Evolutionary conservation across 2,329 filamentous ascomycete species (phyloP).

Genomic region (Neocatenulostroma microsporum): DNA sequence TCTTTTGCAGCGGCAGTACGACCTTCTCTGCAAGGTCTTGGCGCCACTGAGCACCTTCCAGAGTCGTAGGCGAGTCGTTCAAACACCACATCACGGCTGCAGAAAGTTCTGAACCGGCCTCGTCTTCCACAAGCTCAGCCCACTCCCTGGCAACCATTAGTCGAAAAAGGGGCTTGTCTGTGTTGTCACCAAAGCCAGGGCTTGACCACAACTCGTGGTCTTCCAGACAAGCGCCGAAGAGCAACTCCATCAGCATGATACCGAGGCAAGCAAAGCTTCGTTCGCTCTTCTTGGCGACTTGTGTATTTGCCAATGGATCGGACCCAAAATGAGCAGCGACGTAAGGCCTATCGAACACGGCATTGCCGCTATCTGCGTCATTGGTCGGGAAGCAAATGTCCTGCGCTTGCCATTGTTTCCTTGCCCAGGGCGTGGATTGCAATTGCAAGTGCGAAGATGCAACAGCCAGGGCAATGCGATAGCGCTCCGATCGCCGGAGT

Average conservation of each 20-base stretch:
- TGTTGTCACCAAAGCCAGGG: background rate
- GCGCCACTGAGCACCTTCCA: slow-evolving; percentile 11
- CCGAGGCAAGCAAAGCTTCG: slow-evolving; percentile 13
- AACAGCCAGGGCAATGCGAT: slow-evolving; percentile 9
- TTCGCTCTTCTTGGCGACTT: slow-evolving; percentile 3
- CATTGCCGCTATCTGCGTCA: background rate
- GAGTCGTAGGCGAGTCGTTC: slow-evolving; percentile 13
- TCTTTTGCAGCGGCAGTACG: slow-evolving; percentile 10
- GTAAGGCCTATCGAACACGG: slow-evolving; percentile 11
- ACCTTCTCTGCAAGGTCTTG: slow-evolving; percentile 11
- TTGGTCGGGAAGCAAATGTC: slow-evolving; percentile 11
- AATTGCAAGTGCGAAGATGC: slow-evolving; percentile 14
- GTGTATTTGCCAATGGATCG: background rate
- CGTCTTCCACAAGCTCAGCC: slow-evolving; percentile 7
- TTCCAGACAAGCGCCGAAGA: slow-evolving; percentile 6
- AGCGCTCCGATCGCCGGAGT: slow-evolving; percentile 4
- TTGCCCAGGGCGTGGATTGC: slow-evolving; percentile 12
- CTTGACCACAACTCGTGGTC: slow-evolving; percentile 9
- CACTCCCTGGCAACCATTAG: slow-evolving; percentile 9
- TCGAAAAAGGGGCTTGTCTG: slow-evolving; percentile 1
- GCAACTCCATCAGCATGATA: slow-evolving; percentile 13
- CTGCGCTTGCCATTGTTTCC: slow-evolving; percentile 12
- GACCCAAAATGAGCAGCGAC: slow-evolving; percentile 9
- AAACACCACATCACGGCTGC: slow-evolving; percentile 10
- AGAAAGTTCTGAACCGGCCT: slow-evolving; percentile 8